Conservation (phyloP, 1,284 basidiomycete genomes). For the Cutaneotrichosporon daszewskae region DNA sequence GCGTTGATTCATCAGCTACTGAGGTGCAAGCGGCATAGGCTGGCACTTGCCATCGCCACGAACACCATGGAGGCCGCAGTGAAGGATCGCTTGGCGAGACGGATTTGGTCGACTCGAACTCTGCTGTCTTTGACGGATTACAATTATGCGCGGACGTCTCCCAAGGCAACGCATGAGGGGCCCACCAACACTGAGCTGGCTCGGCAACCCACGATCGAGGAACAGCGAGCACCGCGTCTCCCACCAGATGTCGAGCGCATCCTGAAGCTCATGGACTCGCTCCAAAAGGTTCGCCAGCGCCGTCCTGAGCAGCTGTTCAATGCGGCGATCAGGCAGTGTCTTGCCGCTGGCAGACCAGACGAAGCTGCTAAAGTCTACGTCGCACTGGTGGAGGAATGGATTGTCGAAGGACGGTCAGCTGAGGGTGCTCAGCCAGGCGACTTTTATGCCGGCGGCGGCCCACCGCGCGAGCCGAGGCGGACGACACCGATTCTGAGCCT, state of each 20-base stretch:
- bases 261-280: conserved; percentile 21
- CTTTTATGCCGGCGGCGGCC: conserved; percentile 26
- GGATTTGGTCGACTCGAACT: too few relatives aligned
- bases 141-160: too few relatives aligned
- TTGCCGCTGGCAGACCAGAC: conserved; percentile 29
- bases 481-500: conserved; percentile 20
- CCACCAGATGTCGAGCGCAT: conserved; percentile 6
- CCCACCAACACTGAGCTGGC: too few relatives aligned
- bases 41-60: neutral
- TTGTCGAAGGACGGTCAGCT: conserved; percentile 44
- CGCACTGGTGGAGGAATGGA: conserved; percentile 47
- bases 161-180: too few relatives aligned
- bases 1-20: conserved; percentile 23
- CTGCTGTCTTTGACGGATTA: too few relatives aligned
- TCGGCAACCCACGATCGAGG: conserved; percentile 17
- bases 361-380: conserved; percentile 43
- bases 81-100: too few relatives aligned
- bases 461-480: conserved; percentile 7
- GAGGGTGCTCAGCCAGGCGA: conserved; percentile 38
- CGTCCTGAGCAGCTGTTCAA: conserved; percentile 31
- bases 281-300: conserved; percentile 30
- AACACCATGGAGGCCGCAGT: too few relatives aligned
- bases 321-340: conserved; percentile 23
- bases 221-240: conserved; percentile 10
- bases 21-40: neutral